Evolutionary conservation across 176 grass and related monocot species (phyloP).

Genomic region (Oropetium thomaeum): DNA sequence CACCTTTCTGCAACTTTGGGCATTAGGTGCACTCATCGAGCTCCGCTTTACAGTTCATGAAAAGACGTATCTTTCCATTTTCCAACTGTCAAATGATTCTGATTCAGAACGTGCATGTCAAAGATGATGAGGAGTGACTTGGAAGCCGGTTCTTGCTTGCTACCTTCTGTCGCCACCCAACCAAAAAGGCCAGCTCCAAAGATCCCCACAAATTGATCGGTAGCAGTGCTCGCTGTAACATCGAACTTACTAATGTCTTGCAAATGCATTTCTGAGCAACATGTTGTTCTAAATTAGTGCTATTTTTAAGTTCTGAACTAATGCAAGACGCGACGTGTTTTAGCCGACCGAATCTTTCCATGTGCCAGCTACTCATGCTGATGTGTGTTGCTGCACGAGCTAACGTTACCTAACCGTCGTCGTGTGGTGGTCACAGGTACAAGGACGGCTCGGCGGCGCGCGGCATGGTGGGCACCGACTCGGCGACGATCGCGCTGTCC

Average conservation of each 20-base stretch:
- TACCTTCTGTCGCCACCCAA: neutral
- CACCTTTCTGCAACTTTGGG: neutral
- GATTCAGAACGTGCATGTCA: neutral
- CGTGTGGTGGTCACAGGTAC: slow-evolving; percentile 78
- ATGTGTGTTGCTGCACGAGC: neutral
- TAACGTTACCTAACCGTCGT: neutral
- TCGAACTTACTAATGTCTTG: neutral
- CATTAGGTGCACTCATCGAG: neutral
- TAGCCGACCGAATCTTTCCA: slow-evolving; percentile 10
- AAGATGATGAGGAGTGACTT: slow-evolving; percentile 1
- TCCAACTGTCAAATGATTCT: slow-evolving; percentile 26
- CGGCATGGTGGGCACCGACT: slow-evolving; percentile 68
- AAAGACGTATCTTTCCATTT: slow-evolving; percentile 14
- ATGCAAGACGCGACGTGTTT: neutral
- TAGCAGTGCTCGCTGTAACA: neutral
- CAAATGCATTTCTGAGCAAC: neutral
- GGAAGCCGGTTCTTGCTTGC: slow-evolving; percentile 11
- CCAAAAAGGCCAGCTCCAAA: neutral
- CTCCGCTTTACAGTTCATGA: slow-evolving; percentile 41
- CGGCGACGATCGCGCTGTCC: slow-evolving; percentile 64
- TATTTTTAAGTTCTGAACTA: neutral
- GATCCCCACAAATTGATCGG: neutral
- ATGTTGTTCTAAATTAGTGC: neutral
- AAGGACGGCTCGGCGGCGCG: slow-evolving; percentile 54
- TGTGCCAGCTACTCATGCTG: neutral